Evolutionary conservation across 1,284 basidiomycete genomes (phyloP).

Genomic region (Ceratobasidium sp.): DNA sequence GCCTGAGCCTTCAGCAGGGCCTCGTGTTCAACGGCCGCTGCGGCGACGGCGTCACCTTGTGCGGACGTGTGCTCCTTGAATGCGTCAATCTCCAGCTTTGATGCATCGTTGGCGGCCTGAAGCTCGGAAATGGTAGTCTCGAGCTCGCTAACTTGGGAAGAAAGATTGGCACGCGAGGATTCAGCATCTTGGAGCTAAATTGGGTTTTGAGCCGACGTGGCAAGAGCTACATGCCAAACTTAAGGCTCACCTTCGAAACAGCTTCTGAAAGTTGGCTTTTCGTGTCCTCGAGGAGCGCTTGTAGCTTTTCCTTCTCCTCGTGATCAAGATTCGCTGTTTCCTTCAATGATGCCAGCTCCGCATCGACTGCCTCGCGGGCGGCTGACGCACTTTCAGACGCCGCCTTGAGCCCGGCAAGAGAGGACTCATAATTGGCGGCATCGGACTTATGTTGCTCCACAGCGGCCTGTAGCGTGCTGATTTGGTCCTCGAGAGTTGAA

Average conservation of each 20-base stretch:
- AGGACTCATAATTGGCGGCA: slow-evolving; percentile 52
- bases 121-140: slow-evolving; percentile 28
- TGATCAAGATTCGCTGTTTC: slow-evolving; percentile 8
- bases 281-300: slow-evolving; percentile 23
- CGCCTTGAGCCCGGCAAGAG: slow-evolving; percentile 48
- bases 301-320: slow-evolving; percentile 35
- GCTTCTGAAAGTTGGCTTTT: slow-evolving; percentile 38
- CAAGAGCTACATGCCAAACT: background rate
- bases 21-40: slow-evolving; percentile 66
- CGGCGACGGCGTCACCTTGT: slow-evolving; percentile 57
- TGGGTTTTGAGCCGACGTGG: slow-evolving; percentile 3
- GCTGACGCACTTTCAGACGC: slow-evolving; percentile 30
- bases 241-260: slow-evolving; percentile 22
- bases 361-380: slow-evolving; percentile 9
- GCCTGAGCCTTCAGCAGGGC: slow-evolving; percentile 68
- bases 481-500: slow-evolving; percentile 38
- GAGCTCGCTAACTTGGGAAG: slow-evolving; percentile 13
- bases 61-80: slow-evolving; percentile 55
- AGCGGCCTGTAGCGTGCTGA: slow-evolving; percentile 36
- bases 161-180: slow-evolving; percentile 11
- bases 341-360: slow-evolving; percentile 18
- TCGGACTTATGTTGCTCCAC: slow-evolving; percentile 40
- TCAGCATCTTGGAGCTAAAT: slow-evolving; percentile 38
- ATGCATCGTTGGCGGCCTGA: slow-evolving; percentile 52
- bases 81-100: slow-evolving; percentile 61